Evolutionary conservation across 202 grass and related monocot species (phyloP).

Genomic region (Saccharum hybrid): DNA sequence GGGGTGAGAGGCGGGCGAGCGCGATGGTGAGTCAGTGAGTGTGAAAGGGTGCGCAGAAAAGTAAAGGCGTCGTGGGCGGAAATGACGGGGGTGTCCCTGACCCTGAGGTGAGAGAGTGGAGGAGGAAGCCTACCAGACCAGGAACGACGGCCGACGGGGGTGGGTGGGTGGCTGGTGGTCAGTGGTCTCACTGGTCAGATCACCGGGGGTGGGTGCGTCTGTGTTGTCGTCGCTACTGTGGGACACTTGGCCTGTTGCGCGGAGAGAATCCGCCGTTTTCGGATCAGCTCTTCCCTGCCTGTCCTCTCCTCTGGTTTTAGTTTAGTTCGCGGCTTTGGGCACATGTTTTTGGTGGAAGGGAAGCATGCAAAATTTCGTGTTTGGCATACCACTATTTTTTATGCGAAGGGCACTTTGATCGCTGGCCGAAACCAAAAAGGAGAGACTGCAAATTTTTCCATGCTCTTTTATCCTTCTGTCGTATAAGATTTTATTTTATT

Average conservation of each 20-base stretch:
- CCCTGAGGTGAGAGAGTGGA: neutral
- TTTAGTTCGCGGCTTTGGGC: neutral
- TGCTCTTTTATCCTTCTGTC: neutral
- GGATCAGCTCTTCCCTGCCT: neutral
- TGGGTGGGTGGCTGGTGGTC: neutral
- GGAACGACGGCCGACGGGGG: no score
- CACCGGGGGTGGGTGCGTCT: neutral
- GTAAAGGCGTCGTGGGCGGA: neutral
- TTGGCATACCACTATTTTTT: neutral
- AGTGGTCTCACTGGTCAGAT: no score
- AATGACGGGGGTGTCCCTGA: conserved; percentile 40
- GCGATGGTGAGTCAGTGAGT: conserved; percentile 20
- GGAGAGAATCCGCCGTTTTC: neutral
- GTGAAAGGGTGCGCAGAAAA: conserved; percentile 28
- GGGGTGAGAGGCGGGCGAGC: no score
- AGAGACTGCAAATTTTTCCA: neutral
- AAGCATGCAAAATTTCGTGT: conserved; percentile 1
- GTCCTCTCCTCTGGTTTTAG: no score
- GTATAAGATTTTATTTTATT: neutral
- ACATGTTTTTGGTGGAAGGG: neutral
- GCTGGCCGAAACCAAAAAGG: neutral
- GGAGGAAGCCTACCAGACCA: no score
- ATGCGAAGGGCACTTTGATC: neutral
- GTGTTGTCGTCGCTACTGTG: conserved; percentile 24
- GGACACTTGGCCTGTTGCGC: conserved; percentile 41